phyloP scores from a whole-genome alignment of 495 filamentous ascomycete genomes.

The Talaromyces thailandensis region DNA sequence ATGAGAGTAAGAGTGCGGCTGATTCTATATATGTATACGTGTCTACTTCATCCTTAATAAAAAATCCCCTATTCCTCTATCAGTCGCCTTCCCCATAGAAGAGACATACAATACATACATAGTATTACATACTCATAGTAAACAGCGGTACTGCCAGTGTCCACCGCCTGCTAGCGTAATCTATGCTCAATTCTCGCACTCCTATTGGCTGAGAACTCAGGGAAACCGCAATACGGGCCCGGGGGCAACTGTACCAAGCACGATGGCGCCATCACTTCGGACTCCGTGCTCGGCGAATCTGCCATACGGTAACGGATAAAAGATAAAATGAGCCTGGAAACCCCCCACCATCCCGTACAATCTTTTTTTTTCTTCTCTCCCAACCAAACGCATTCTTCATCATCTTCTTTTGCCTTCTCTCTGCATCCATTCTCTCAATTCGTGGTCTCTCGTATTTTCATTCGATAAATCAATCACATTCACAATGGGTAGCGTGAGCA shows the following conservation, averaged over 20 bases:
- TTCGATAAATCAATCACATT: slow-evolving; percentile 13
- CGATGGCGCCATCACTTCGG: slow-evolving; percentile 8
- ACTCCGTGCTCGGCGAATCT: slow-evolving; percentile 7
- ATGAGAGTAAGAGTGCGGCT: background rate
- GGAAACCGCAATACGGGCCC: background rate
- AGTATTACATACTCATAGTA: no score
- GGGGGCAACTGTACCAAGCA: background rate
- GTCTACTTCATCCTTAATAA: background rate
- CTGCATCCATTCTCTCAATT: slow-evolving; percentile 12
- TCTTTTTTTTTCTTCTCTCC: slow-evolving; percentile 16
- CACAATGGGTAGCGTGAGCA: slow-evolving; percentile 53
- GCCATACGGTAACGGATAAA: background rate
- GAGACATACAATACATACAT: background rate
- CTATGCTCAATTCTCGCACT: background rate
- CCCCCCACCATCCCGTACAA: slow-evolving; percentile 8
- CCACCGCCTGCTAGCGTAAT: background rate
- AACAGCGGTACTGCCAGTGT: background rate
- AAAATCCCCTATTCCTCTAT: background rate
- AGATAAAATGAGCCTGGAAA: slow-evolving; percentile 1
- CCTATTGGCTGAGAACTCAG: background rate
- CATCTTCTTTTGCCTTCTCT: slow-evolving; percentile 12
- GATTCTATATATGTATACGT: background rate
- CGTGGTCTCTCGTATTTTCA: slow-evolving; percentile 13
- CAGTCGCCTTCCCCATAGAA: background rate
- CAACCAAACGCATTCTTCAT: slow-evolving; percentile 14